These are phyloP conservation scores for Petasospora fabianii DNA, from an alignment of 1,139 yeast species.

Conservation along the genomic window DNA sequence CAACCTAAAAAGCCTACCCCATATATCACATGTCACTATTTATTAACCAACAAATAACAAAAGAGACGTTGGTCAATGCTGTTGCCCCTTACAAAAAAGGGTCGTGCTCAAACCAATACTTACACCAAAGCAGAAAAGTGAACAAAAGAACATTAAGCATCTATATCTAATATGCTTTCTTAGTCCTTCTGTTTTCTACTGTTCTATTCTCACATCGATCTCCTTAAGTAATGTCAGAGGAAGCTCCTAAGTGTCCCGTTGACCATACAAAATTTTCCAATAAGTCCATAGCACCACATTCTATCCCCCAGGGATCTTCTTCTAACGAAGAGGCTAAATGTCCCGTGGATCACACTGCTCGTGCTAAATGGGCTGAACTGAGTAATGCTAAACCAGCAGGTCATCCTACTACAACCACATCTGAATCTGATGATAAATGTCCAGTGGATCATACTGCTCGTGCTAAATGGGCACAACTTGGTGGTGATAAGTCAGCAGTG, in stretches of 20 bases:
- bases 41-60: too few species aligned
- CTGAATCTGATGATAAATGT: constrained; percentile 30
- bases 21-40: too few species aligned
- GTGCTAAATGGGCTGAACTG: constrained; percentile 54
- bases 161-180: too few species aligned
- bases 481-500: background rate
- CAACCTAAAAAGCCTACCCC: too few species aligned
- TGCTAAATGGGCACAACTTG: constrained; percentile 39
- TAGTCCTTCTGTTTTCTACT: too few species aligned
- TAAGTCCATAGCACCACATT: constrained; percentile 7
- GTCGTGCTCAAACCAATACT: too few species aligned
- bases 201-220: too few species aligned
- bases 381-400: constrained; percentile 16
- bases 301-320: constrained; percentile 8
- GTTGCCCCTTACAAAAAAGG: too few species aligned
- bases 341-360: constrained; percentile 64
- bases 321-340: constrained; percentile 40
- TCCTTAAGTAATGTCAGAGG: constrained; percentile 11
- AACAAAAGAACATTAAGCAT: too few species aligned
- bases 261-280: constrained; percentile 9
- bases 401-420: constrained; percentile 23
- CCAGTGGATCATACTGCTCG: constrained; percentile 54
- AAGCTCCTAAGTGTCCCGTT: constrained; percentile 15
- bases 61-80: too few species aligned
- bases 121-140: too few species aligned